Base-by-base conservation (phyloP, 352 stramenopile genomes). In the Globisporangium megalacanthum region DNA sequence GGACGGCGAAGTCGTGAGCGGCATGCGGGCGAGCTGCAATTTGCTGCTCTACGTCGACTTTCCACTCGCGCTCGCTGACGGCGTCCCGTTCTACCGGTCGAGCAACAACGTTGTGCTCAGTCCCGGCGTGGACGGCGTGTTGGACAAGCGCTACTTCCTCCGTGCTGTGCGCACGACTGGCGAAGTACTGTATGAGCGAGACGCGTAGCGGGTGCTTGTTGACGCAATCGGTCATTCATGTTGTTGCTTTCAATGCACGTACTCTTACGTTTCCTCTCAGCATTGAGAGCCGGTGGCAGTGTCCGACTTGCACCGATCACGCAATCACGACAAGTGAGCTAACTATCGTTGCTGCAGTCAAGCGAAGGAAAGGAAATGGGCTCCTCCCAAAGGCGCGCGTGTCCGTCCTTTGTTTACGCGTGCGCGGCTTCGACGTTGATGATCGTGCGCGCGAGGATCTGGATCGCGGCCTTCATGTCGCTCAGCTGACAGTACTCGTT, bases 401-500 rank as follows among this genome's bases (percentile, higher is more conserved):
- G 31, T 37, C 20, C 17, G n/a, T 2, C 37, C 41, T 14, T 19
- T 42, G 48, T 48, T 66, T 58, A 66, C 29, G 54, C 48, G 25
- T 58, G 45, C 20, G 68, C 54, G 13, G 62, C 54, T 19, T 90
- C 77, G 35, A 92, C 78, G 51, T 92, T 89, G 56, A 74, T 66
- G 63, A 97, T 86, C 39, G 88, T 92, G 42, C 68, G 74, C 31
- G 87, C 74, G 14, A 97, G 75, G 60, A 97, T 95, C 72, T 90
- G 84, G 22, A 91, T 65, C 13, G 87, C 89, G 54, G 96, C 72
- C 56, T 79, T 72, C 79, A 97, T 96, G 56, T 95, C 85, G 55
- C 66, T 92, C 42, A 97, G 67, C 49, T 62, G 72, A 54, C 87
- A 96, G 70, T 86, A 96, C 67, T 97, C 91, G 65, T 97, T 97